These are phyloP conservation scores for Spergularia azorica DNA, from an alignment of 179 eudicot genomes.

Conservation along the genomic window DNA sequence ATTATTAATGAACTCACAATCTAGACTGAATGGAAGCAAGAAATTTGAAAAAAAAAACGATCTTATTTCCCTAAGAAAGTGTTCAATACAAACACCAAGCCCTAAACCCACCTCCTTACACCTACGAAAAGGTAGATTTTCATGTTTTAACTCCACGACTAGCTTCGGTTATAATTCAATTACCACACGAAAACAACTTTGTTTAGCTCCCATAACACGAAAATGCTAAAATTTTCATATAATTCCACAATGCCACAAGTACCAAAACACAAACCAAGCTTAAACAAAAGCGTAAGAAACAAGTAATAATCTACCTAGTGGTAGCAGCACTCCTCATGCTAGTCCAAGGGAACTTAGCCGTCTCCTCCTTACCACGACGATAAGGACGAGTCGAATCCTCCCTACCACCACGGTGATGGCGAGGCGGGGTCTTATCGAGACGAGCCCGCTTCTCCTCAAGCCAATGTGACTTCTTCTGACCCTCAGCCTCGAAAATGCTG, in stretches of 20 bases:
- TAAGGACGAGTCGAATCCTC: neutral
- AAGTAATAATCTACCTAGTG: constrained; percentile 46
- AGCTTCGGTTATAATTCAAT: neutral
- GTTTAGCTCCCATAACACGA: neutral
- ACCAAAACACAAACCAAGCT: neutral
- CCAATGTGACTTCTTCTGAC: constrained; percentile 76
- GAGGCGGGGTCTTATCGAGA: constrained; percentile 24
- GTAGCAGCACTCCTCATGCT: constrained; percentile 52
- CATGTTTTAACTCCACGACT: too few relatives aligned
- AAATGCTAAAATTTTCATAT: neutral
- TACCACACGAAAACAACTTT: neutral
- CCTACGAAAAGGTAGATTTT: too few relatives aligned
- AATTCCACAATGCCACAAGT: constrained; percentile 5
- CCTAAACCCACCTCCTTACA: too few relatives aligned
- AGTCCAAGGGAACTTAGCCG: constrained; percentile 82
- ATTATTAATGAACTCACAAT: neutral
- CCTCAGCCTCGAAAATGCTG: constrained; percentile 59
- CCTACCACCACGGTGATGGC: constrained; percentile 24
- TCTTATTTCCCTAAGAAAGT: neutral
- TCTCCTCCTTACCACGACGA: constrained; percentile 27
- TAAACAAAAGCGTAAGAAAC: neutral
- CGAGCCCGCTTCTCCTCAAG: constrained; percentile 39
- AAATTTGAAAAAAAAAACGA: neutral
- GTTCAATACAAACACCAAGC: neutral
- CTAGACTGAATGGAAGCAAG: neutral